These are phyloP conservation scores for Stenogyne calaminthoides DNA, from an alignment of 305 asterid species.

Conservation along the genomic window DNA sequence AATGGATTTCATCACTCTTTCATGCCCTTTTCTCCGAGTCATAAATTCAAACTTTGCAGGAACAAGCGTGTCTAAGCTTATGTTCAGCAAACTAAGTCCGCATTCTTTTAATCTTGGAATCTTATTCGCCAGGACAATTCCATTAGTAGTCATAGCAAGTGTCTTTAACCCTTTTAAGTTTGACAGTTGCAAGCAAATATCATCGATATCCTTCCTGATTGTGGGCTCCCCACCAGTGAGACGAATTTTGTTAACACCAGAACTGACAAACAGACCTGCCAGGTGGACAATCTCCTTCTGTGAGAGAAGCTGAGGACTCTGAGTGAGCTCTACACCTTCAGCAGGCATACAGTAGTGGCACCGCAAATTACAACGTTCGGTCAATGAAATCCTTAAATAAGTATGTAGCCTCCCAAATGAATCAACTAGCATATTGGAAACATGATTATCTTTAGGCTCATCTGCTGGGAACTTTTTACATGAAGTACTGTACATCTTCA, in stretches of 20 bases:
- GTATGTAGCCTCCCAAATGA: constrained; percentile 93
- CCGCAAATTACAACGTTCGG: constrained; percentile 93
- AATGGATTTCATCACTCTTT: constrained; percentile 84
- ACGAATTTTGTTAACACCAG: constrained; percentile 90
- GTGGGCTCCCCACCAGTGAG: constrained; percentile 98
- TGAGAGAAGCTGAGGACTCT: constrained; percentile 64
- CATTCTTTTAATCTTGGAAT: constrained; percentile 77
- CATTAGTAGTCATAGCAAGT: constrained; percentile 92
- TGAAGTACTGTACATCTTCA: constrained; percentile 49
- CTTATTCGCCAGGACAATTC: constrained; percentile 70
- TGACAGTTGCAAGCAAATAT: constrained; percentile 72
- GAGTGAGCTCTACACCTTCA: constrained; percentile 88
- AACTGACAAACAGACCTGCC: constrained; percentile 75
- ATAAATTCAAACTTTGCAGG: constrained; percentile 94
- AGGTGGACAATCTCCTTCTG: constrained; percentile 71
- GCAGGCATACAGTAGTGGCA: constrained; percentile 99
- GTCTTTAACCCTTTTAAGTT: constrained; percentile 70
- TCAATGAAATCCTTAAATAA: constrained; percentile 86
- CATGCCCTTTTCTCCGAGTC: constrained; percentile 93
- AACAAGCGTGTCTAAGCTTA: constrained; percentile 90
- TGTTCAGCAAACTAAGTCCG: constrained; percentile 79
- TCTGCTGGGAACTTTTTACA: constrained; percentile 49
- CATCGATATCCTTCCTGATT: constrained; percentile 83
- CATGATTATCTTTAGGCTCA: constrained; percentile 41
- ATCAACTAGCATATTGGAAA: constrained; percentile 77